Base-by-base conservation (phyloP, 2,329 filamentous ascomycete genomes). In the Berkeleyomyces basicola region DNA sequence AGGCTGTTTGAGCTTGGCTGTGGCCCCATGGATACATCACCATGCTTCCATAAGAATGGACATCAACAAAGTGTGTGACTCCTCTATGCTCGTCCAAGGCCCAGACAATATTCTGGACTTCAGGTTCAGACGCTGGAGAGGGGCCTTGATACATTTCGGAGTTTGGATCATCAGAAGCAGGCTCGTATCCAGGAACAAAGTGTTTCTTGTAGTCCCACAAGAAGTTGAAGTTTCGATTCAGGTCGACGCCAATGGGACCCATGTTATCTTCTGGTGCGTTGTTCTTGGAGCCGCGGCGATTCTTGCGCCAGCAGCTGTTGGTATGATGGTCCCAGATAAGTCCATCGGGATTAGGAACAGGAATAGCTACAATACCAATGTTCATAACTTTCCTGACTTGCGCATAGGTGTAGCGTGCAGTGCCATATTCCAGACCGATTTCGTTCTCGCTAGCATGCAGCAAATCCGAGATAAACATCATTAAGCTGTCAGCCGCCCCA, bases 201-300 rank as follows among this genome's bases (percentile, higher is more conserved):
- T 73, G 70, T 62, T 71, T 71, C 40, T 68, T 71, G 67, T 76
- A 79, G 70, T 83, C 76, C 78, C 80, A 83, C 6, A 81, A 69
- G 69, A 80, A 79, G 69, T 82, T 78, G 67, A 81, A 81, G 72
- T 82, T 82, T 61, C 79, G 75, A 70, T 82, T 82, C 59, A 82
- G 71, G 66, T 82, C 79, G 40, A 81, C 72, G 37, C 60, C 60
- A 39, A 58, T 46, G 2, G 60, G 47, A 10, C 58, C 16, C 23
- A 23, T 23, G 3, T 67, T 67, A 47, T 70, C 64, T 3, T 72
- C 69, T 0, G 70, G 67, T 0, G 66, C 70, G 4, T 4, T 44
- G 0, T 74, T 71, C 36, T 70, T 73, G 31, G 69, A 69, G 40
- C 69, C 70, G 69, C 79, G 81, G 42, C 79, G 76, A 69, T 82